These are phyloP conservation scores for Fusarium redolens DNA, from an alignment of 2,329 filamentous ascomycete genomes.

Conservation along the genomic window DNA sequence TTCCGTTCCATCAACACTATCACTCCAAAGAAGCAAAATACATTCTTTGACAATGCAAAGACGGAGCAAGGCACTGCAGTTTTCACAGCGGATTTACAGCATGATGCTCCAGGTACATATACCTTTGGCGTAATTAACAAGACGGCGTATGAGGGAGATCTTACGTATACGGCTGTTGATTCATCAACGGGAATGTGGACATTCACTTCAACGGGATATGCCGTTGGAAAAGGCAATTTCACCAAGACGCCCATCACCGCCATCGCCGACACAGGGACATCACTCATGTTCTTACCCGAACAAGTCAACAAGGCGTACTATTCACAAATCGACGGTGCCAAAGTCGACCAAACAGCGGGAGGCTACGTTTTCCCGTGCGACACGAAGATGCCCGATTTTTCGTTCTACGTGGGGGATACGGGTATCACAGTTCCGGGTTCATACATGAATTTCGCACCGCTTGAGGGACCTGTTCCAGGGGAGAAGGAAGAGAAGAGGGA, in stretches of 20 bases:
- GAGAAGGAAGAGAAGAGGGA: background rate
- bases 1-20: conserved; percentile 59
- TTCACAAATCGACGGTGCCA: conserved; percentile 56
- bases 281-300: conserved; percentile 69
- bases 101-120: conserved; percentile 68
- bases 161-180: conserved; percentile 73
- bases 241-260: conserved; percentile 49
- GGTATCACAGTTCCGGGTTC: conserved; percentile 67
- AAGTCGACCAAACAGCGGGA: conserved; percentile 53
- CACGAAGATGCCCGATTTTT: conserved; percentile 58
- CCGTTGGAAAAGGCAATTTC: conserved; percentile 41
- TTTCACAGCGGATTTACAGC: conserved; percentile 76
- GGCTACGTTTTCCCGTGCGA: conserved; percentile 62
- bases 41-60: conserved; percentile 54
- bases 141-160: conserved; percentile 69
- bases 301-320: conserved; percentile 63
- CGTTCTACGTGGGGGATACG: conserved; percentile 66
- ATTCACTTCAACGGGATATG: conserved; percentile 55
- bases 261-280: conserved; percentile 72
- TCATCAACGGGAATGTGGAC: conserved; percentile 72
- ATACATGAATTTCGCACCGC: conserved; percentile 64
- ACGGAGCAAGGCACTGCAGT: conserved; percentile 51
- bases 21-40: conserved; percentile 54
- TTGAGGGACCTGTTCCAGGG: conserved; percentile 40
- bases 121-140: conserved; percentile 79